A percentile compares a stretch with the other conserved stretches of the same genome.
Evolutionary conservation across 768 basidiomycete genomes (phyloP).

Genomic region (Tremella mesenterica): DNA sequence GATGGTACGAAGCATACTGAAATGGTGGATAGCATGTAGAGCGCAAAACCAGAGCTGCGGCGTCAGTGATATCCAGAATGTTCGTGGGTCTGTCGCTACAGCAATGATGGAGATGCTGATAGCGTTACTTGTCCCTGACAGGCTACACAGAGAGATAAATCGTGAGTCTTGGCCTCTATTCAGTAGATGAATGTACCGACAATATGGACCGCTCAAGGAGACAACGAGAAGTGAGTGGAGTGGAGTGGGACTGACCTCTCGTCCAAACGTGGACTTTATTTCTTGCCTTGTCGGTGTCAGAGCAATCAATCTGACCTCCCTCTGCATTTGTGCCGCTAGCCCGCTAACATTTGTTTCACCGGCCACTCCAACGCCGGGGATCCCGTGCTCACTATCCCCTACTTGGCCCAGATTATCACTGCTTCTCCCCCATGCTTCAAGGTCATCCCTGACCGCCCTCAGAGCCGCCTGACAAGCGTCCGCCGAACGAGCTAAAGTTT

Average conservation of each 20-base stretch:
- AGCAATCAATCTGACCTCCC: slow-evolving; percentile 23
- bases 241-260: slow-evolving; percentile 22
- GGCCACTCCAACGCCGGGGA: background rate
- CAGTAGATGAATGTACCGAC: too few species aligned
- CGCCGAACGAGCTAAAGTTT: slow-evolving; percentile 16
- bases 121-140: too few species aligned
- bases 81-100: too few species aligned
- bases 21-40: slow-evolving; percentile 39
- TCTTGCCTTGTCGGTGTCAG: slow-evolving; percentile 34
- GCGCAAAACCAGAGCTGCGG: slow-evolving; percentile 37
- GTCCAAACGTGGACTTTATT: slow-evolving; percentile 25
- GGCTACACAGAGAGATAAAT: too few species aligned
- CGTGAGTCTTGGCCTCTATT: too few species aligned
- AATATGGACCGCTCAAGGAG: too few species aligned
- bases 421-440: slow-evolving; percentile 20
- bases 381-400: background rate
- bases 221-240: background rate
- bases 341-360: background rate
- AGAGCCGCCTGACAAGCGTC: slow-evolving; percentile 18
- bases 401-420: too few species aligned
- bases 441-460: slow-evolving; percentile 10
- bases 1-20: slow-evolving; percentile 38
- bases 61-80: slow-evolving; percentile 4
- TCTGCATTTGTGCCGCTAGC: slow-evolving; percentile 18
- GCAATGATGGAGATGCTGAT: too few species aligned